Evolutionary conservation across 1,284 basidiomycete species (phyloP), one percentile per base, ranked within the genome.

Genomic region (Rhodotorula sp.): DNA sequence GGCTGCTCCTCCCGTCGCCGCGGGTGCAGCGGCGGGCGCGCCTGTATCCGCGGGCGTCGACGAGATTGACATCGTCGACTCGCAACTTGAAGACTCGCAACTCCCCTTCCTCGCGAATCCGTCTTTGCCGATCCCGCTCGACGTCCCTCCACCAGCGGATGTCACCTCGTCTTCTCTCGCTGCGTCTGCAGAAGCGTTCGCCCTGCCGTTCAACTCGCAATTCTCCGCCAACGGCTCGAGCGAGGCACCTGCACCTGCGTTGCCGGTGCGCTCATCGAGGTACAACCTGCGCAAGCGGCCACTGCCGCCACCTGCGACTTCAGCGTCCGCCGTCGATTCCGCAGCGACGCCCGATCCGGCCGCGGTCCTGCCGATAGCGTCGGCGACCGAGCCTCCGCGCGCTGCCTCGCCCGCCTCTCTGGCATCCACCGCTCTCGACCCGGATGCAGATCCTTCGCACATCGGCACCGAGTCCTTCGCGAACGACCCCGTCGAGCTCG

Each of bases 391-490:
- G 1, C 48, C 25, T 19, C 25, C 19, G 41, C 17, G 46, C 23
- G 45, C 45, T 2, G 3, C 17, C 41, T 44, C 53, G 17, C 13
- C 61, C 42, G 25, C 65, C 5, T 13, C 34, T 16, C 1, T 13
- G 23, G 1, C 48, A 49, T 17, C 46, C 7, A 34, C 48, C 7
- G 23, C 42, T 7, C 7, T 41, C 54, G 72, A 71, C 42, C 71
- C 70, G 16, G 46, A 60, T 19, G 14, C 45, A 16, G 58, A 48
- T 34, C 65, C 44, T 59, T 76, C 34, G 34, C 34, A 34, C 48
- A 78, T 78, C 44, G 77, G 76, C 21, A 66, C 61, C 17, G 61
- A 64, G 23, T 53, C n/a, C 14, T 77, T 78, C 54, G 4, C 13
- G 13, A 66, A 67, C 56, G 49, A 63, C 4, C 50, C 66, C 8